Percentiles rank a stretch among this genome's conserved stretches.
Evolutionary conservation across 495 filamentous ascomycete species (phyloP).

Genomic region (Daldinia caldariorum): DNA sequence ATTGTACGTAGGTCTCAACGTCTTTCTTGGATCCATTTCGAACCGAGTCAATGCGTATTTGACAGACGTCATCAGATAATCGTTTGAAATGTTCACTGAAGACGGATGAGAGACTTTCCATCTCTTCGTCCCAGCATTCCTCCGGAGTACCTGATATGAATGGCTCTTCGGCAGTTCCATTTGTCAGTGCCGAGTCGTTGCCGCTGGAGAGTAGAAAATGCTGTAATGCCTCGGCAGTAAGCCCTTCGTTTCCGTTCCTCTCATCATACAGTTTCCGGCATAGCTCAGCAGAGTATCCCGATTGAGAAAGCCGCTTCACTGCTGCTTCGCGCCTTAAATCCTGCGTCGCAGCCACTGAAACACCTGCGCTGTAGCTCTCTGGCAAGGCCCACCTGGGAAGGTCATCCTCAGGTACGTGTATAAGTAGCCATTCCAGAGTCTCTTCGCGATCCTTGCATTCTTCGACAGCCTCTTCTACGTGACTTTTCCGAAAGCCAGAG

Average conservation of each 20-base stretch:
- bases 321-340: slow-evolving; percentile 81
- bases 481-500: slow-evolving; percentile 85
- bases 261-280: slow-evolving; percentile 78
- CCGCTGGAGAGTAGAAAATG: slow-evolving; percentile 67
- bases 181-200: slow-evolving; percentile 26
- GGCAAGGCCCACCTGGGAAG: slow-evolving; percentile 89
- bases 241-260: slow-evolving; percentile 75
- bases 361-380: slow-evolving; percentile 86
- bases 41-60: slow-evolving; percentile 65
- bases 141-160: slow-evolving; percentile 57
- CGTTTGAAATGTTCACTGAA: slow-evolving; percentile 72
- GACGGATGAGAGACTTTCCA: slow-evolving; percentile 80
- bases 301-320: slow-evolving; percentile 81
- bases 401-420: slow-evolving; percentile 97
- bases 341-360: slow-evolving; percentile 76
- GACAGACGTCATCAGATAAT: slow-evolving; percentile 67
- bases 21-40: slow-evolving; percentile 55
- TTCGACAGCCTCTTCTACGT: slow-evolving; percentile 86
- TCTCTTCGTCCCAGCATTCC: slow-evolving; percentile 85
- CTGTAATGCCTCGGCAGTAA: slow-evolving; percentile 82
- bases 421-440: slow-evolving; percentile 87
- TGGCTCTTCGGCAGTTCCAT: slow-evolving; percentile 41
- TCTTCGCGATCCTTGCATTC: slow-evolving; percentile 95
- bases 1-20: slow-evolving; percentile 59
- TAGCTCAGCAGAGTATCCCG: slow-evolving; percentile 85